Conservation (phyloP, 441 rosid genomes). For the Codiaeum variegatum region DNA sequence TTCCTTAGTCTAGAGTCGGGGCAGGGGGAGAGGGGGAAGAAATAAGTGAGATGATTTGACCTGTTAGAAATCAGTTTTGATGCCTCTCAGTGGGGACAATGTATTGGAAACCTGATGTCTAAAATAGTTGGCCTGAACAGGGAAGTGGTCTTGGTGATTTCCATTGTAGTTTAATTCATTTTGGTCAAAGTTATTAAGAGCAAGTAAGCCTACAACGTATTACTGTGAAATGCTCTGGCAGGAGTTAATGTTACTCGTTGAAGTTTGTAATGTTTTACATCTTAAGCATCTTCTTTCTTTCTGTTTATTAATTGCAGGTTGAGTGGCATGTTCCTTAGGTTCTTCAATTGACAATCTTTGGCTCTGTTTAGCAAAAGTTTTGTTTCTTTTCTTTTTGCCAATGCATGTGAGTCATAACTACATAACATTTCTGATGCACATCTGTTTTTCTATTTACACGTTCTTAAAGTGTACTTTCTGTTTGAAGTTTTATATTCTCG, state of each 20-base stretch:
- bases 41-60: background rate
- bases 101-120: background rate
- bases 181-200: background rate
- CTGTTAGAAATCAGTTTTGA: background rate
- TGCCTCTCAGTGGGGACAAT: background rate
- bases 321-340: background rate
- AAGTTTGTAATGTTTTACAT: background rate
- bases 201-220: background rate
- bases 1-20: background rate
- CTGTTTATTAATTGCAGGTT: background rate
- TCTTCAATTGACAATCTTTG: background rate
- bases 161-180: background rate
- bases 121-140: background rate
- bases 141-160: background rate
- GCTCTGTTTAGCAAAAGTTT: background rate
- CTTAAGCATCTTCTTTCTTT: background rate
- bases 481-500: conserved; percentile 8
- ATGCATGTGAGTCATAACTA: too few relatives aligned
- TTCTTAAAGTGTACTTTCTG: background rate
- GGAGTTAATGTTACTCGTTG: background rate
- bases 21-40: too few relatives aligned
- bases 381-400: background rate
- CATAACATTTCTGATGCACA: background rate
- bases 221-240: background rate
- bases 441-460: background rate